phyloP scores from a whole-genome alignment of 306 rosid species.

The Quercus glauca region DNA sequence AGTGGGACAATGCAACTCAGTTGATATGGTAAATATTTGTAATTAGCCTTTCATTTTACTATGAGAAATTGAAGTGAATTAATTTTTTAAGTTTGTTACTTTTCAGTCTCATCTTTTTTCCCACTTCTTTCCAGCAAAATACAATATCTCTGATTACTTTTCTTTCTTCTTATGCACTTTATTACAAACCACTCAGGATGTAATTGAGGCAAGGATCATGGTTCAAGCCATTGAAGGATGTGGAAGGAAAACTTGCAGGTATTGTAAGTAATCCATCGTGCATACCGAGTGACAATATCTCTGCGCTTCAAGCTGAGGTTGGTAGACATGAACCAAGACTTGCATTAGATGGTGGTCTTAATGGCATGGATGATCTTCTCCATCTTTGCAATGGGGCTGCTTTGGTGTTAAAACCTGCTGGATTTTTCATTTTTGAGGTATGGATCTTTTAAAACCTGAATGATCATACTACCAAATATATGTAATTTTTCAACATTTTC shows the following conservation, averaged over 20 bases:
- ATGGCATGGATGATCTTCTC: constrained; percentile 62
- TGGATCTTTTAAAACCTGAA: background rate
- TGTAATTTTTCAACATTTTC: background rate
- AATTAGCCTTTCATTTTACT: background rate
- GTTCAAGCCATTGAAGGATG: constrained; percentile 69
- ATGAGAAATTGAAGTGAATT: background rate
- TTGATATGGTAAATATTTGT: too few relatives aligned
- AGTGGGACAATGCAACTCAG: too few relatives aligned
- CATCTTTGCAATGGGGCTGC: constrained; percentile 80
- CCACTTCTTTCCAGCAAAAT: background rate
- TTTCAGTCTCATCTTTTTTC: background rate
- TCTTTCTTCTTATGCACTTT: constrained; percentile 12
- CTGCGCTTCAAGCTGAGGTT: constrained; percentile 87
- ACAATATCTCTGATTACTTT: background rate
- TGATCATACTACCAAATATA: background rate
- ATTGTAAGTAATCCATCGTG: constrained; percentile 89
- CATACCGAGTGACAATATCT: constrained; percentile 66
- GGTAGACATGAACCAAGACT: constrained; percentile 72
- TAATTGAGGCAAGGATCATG: constrained; percentile 80
- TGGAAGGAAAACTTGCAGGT: constrained; percentile 68
- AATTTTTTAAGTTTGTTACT: background rate
- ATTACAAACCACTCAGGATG: constrained; percentile 41
- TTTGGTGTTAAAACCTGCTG: constrained; percentile 68
- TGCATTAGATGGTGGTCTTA: constrained; percentile 75
- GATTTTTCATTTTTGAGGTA: constrained; percentile 92